These are phyloP conservation scores for Pascua guehoae DNA, from an alignment of 1,284 basidiomycete species.

Conservation along the genomic window DNA sequence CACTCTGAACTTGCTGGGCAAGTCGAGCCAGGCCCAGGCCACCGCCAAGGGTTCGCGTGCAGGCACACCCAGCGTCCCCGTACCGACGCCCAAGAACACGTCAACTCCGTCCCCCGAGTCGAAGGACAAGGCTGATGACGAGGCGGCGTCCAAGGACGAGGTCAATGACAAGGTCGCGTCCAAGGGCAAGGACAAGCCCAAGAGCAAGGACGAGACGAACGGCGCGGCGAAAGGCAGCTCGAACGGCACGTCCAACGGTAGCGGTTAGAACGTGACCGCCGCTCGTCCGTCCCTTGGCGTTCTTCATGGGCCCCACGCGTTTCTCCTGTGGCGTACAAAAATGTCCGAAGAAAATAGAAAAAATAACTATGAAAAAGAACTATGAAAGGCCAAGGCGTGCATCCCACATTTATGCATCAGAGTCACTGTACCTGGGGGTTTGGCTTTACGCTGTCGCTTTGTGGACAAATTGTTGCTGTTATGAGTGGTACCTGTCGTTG, in stretches of 20 bases:
- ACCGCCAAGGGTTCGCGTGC: conserved; percentile 7
- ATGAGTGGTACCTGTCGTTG: too few species aligned
- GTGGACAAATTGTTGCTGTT: too few species aligned
- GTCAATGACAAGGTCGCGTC: not conserved
- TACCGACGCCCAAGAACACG: not conserved
- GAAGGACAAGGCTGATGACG: not conserved
- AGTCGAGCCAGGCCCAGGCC: not conserved
- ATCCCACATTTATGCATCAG: too few species aligned
- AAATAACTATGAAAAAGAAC: too few species aligned
- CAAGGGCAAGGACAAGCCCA: conserved; percentile 1
- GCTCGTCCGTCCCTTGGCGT: not conserved
- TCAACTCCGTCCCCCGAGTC: not conserved
- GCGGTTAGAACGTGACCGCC: not conserved
- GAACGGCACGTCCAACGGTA: not conserved
- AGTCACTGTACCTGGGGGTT: too few species aligned
- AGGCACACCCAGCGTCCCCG: conserved; percentile 6
- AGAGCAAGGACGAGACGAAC: not conserved
- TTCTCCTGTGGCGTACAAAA: too few species aligned
- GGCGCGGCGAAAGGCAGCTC: not conserved
- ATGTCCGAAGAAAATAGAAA: too few species aligned
- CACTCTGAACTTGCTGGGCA: conserved; percentile 13
- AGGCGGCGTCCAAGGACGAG: conserved; percentile 2
- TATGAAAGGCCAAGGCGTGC: too few species aligned
- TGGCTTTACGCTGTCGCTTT: too few species aligned
- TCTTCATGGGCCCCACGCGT: too few species aligned